Conservation (phyloP, 768 basidiomycete genomes). For the Leccinum uliginosum region DNA sequence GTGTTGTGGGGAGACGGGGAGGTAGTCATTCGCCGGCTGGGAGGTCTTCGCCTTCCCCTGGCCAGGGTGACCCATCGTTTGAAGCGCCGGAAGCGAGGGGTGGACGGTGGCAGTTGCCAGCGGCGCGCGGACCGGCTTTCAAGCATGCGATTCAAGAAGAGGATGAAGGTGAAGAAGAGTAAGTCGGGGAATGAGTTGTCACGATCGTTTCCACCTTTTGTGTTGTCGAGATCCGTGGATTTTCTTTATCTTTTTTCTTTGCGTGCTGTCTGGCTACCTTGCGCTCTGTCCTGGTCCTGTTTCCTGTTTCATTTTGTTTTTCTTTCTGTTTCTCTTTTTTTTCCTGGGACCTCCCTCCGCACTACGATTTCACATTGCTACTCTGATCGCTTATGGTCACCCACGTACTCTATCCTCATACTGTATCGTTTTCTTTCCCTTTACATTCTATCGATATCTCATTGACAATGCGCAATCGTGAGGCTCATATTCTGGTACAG, state of each 20-base stretch:
- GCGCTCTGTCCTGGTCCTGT: slow-evolving; percentile 1
- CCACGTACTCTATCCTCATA: slow-evolving; percentile 4
- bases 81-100: slow-evolving; percentile 48
- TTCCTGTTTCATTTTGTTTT: neutral
- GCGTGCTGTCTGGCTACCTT: slow-evolving; percentile 3
- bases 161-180: slow-evolving; percentile 80
- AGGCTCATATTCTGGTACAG: slow-evolving; percentile 13
- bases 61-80: slow-evolving; percentile 39
- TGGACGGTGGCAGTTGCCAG: slow-evolving; percentile 66
- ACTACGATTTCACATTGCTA: slow-evolving; percentile 15
- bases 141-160: slow-evolving; percentile 75
- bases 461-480: neutral
- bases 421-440: slow-evolving; percentile 1
- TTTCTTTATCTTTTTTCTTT: neutral
- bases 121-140: slow-evolving; percentile 67
- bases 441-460: neutral
- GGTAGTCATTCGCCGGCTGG: slow-evolving; percentile 58
- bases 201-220: neutral
- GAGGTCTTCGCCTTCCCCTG: slow-evolving; percentile 55
- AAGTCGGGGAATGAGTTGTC: slow-evolving; percentile 9
- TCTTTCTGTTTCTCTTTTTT: slow-evolving; percentile 3
- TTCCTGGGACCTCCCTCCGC: slow-evolving; percentile 1
- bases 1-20: slow-evolving; percentile 37
- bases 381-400: slow-evolving; percentile 4
- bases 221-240: slow-evolving; percentile 12